Evolutionary conservation across 192 early-diverging fungal genomes (phyloP), one percentile per base, ranked within the genome.

Genomic region (Podila verticillata): DNA sequence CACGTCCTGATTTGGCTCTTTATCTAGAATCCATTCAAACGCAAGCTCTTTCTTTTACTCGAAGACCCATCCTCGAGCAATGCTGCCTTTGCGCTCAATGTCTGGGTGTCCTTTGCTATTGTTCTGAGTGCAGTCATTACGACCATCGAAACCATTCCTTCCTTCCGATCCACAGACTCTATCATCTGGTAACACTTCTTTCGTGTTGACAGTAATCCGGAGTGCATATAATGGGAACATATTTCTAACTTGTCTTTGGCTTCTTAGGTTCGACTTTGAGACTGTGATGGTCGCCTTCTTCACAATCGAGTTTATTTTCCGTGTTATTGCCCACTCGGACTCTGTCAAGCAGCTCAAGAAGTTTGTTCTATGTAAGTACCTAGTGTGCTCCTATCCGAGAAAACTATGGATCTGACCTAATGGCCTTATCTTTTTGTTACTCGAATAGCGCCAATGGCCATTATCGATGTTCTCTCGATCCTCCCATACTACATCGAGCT

Each of bases 401-500:
- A 39, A 32, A 63, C 34, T 6, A 44, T 20, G 19, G 22, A 28
- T 63, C 31, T 32, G 61, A 12, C 31, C 58, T 60, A 28, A 31
- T 35, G 28, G 17, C 24, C 9, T 5, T 58, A 32, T 32, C 35
- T 39, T n/a, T 20, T 26, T 60, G 9, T 20, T 44, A 1, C 30
- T 70, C 44, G 34, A 29, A 61, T 69, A 88, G 88, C 89, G 31
- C 89, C 89, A 19, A 62, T 91, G 8, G 83, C 92, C n/a, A 83
- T 95, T 19, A 87, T 95, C 57, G 93, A 95, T 48, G 87, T 93
- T 24, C 84, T 93, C 60, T 91, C 93, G 0, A 93, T 95, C 61
- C 78, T 93, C 24, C 93, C 93, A 20, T 95, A 92, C 79, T 95
- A 93, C 73, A 87, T 95, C 36, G 92, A 95, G 72, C 75, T 95